phyloP scores from a whole-genome alignment of 2,329 filamentous ascomycete species.

The Fusarium xylarioides region DNA sequence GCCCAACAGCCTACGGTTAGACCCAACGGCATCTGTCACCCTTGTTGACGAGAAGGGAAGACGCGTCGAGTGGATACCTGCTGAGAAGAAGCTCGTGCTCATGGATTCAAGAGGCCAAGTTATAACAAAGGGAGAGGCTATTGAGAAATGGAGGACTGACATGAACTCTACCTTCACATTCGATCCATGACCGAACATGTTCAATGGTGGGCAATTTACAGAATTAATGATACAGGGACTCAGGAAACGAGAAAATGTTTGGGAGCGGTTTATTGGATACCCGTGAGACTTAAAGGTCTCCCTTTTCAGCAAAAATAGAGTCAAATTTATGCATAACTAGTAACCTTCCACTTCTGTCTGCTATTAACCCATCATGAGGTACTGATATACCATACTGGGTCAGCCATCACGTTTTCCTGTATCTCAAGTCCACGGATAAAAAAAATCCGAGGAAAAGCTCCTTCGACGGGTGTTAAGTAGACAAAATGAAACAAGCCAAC shows the following conservation, averaged over 20 bases:
- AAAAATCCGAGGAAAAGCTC: not conserved
- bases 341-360: not conserved
- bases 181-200: not conserved
- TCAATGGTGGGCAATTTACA: not conserved
- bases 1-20: conserved; percentile 19
- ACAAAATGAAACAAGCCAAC: not conserved
- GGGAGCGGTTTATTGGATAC: conserved; percentile 4
- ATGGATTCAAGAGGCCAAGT: conserved; percentile 19
- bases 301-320: not conserved
- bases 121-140: not conserved
- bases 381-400: not conserved
- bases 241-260: not conserved
- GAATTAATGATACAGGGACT: not conserved
- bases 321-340: not conserved
- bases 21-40: conserved; percentile 24
- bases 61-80: conserved; percentile 34
- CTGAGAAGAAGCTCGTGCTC: conserved; percentile 34
- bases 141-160: conserved; percentile 12
- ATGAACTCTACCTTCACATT: not conserved
- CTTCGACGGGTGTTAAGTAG: not conserved
- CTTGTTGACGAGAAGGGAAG: conserved; percentile 38
- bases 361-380: not conserved
- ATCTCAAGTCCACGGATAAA: not conserved
- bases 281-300: not conserved
- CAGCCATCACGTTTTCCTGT: not conserved